A percentile compares a stretch with the other conserved stretches of the same genome.
Evolutionary conservation across 148 eudicot genomes (phyloP).

Genomic region (Silene conica): DNA sequence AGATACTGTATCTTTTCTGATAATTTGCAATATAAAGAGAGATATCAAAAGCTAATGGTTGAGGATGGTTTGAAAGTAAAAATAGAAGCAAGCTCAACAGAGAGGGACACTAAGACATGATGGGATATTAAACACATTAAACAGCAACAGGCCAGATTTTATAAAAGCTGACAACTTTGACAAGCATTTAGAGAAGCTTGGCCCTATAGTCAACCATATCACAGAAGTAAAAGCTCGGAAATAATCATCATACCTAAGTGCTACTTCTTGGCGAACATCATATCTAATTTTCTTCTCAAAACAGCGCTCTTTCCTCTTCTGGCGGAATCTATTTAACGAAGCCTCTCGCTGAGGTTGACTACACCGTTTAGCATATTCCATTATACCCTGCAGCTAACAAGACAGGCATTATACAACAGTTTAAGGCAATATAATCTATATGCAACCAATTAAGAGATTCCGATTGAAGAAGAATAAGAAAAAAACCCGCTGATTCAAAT

Average conservation of each 20-base stretch:
- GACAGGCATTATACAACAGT: slow-evolving; percentile 10
- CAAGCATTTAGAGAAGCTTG: too few relatives aligned
- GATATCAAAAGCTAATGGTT: background rate
- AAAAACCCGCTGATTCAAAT: slow-evolving; percentile 53
- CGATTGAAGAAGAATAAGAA: background rate
- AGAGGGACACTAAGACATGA: too few relatives aligned
- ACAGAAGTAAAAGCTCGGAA: background rate
- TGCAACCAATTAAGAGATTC: background rate
- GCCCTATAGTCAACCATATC: background rate
- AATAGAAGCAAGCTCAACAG: too few relatives aligned
- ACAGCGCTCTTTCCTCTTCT: slow-evolving; percentile 85
- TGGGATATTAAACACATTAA: too few relatives aligned
- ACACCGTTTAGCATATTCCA: slow-evolving; percentile 51
- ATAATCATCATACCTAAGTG: slow-evolving; percentile 50
- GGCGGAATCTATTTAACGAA: slow-evolving; percentile 78
- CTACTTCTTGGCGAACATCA: slow-evolving; percentile 86
- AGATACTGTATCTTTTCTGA: background rate
- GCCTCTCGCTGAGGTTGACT: slow-evolving; percentile 76
- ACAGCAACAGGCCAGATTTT: too few relatives aligned
- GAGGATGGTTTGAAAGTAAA: background rate
- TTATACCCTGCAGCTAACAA: slow-evolving; percentile 37
- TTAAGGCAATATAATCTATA: background rate
- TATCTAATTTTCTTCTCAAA: slow-evolving; percentile 90
- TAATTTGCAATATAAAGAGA: background rate
- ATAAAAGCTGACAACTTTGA: too few relatives aligned